phyloP scores from a whole-genome alignment of 805 yeast genomes.

The Wickerhamomyces mucosus region DNA sequence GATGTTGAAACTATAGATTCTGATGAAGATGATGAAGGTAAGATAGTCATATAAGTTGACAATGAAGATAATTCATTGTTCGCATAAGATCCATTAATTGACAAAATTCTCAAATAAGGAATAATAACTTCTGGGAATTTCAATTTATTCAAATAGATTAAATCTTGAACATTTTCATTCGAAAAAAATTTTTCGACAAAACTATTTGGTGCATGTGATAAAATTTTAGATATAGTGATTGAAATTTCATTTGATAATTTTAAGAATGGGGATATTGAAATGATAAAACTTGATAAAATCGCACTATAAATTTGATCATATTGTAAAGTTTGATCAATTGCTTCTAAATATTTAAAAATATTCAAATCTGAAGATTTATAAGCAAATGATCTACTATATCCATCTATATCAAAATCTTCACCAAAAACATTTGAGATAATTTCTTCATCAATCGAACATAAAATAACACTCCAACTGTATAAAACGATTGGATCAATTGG shows the following conservation, averaged over 20 bases:
- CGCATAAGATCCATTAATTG: constrained; percentile 61
- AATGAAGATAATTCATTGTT: constrained; percentile 48
- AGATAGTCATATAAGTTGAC: constrained; percentile 49
- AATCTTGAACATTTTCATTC: constrained; percentile 23
- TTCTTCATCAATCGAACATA: constrained; percentile 39
- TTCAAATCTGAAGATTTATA: constrained; percentile 27
- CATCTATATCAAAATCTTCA: constrained; percentile 11
- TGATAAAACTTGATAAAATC: constrained; percentile 26
- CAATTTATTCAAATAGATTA: constrained; percentile 42
- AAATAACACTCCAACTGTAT: constrained; percentile 59
- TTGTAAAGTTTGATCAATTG: constrained; percentile 31
- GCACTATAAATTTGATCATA: constrained; percentile 45
- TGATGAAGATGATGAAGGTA: constrained; percentile 24
- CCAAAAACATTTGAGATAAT: constrained; percentile 31
- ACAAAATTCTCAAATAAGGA: constrained; percentile 51
- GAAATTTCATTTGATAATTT: constrained; percentile 32
- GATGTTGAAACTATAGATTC: too few relatives aligned
- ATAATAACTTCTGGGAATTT: constrained; percentile 62
- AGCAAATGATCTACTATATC: constrained; percentile 7
- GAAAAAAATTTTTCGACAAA: constrained; percentile 30
- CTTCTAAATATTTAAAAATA: constrained; percentile 36
- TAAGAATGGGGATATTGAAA: constrained; percentile 31
- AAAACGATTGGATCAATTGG: constrained; percentile 38
- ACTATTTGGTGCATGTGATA: constrained; percentile 24
- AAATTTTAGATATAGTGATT: constrained; percentile 20